Evolutionary conservation across 2,329 filamentous ascomycete species (phyloP), one percentile per base, ranked within the genome.

Genomic region (Ophiosphaerella korrae): DNA sequence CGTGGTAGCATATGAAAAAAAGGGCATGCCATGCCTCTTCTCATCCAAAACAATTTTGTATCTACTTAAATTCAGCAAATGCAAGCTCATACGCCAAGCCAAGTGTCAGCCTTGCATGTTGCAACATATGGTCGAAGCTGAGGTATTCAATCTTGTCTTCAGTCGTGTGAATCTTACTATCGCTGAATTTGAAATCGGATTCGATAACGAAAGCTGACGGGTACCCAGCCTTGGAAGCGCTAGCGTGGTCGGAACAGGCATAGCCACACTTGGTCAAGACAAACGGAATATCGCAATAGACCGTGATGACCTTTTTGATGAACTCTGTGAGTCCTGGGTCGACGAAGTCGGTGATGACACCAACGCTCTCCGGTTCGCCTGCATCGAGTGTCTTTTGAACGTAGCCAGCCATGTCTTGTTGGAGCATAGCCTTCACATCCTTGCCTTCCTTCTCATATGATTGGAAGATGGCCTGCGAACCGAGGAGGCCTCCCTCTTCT

Each of bases 341-440:
- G 38, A 97, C 93, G 64, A 83, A 97, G 75, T 97, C 93, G 4
- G 89, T 92, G 66, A 97, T 96, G 44, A 97, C 90, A 37, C 93
- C 93, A 2, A 97, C 89, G 39, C 86, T 88, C 80, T 97, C 93
- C 5, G 86, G 83, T 74, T 90, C 82, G 52, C 92, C 92, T 3
- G 90, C 88, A 59, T 94, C 89, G 16, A 94, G 77, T 0, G 92
- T 96, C 66, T 87, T 87, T 71, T 92, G 85, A 5, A 92, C 83
- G 71, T 88, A 97, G 14, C 93, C 93, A 1, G 71, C 73, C 93
- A 97, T 97, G 75, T 97, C 93, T 76, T 97, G 93, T 78, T 97
- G 93, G 47, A 97, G 84, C 94, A 97, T 97, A 31, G 93, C 93
- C 77, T 93, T 95, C 73, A 97, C 82, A 59, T 93, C 86, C 23